A percentile compares a stretch with the other conserved stretches of the same genome.
phyloP scores from a whole-genome alignment of 192 early-diverging fungal species.

The Mycoemilia scoparia region DNA sequence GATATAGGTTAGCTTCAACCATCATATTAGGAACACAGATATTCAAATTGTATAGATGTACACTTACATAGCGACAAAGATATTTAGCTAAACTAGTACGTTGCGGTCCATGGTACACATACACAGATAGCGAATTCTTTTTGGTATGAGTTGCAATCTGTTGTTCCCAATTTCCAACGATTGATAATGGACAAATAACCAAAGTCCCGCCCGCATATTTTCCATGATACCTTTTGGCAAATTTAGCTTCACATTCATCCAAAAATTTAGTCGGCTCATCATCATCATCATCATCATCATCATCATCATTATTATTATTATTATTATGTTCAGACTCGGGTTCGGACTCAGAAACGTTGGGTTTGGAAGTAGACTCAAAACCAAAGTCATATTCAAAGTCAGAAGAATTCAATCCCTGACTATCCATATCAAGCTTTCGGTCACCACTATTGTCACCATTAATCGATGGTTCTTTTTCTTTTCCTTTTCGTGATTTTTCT shows the following conservation, averaged over 20 bases:
- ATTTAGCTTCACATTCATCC: conserved; percentile 17
- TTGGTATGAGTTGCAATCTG: conserved; percentile 35
- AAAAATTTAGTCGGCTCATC: conserved; percentile 18
- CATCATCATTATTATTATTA: not conserved
- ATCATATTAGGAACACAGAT: too few species aligned
- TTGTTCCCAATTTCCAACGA: conserved; percentile 56
- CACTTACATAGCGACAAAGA: conserved; percentile 34
- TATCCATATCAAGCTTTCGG: too few species aligned
- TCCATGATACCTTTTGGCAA: conserved; percentile 17
- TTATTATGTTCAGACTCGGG: conserved; percentile 1
- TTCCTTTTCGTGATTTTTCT: too few species aligned
- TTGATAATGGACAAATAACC: conserved; percentile 52
- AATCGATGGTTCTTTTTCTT: too few species aligned
- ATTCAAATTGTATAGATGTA: too few species aligned
- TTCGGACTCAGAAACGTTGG: too few species aligned
- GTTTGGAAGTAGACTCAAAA: too few species aligned
- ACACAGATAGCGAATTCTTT: conserved; percentile 18
- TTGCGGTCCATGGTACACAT: conserved; percentile 42
- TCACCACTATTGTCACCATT: too few species aligned
- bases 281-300: conserved; percentile 3
- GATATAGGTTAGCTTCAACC: too few species aligned
- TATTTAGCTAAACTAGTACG: conserved; percentile 23
- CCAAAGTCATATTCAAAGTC: too few species aligned
- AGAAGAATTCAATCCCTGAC: too few species aligned
- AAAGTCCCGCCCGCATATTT: conserved; percentile 36